These are phyloP conservation scores for Globisporangium heterothallicum DNA, from an alignment of 352 stramenopile species.

Conservation along the genomic window DNA sequence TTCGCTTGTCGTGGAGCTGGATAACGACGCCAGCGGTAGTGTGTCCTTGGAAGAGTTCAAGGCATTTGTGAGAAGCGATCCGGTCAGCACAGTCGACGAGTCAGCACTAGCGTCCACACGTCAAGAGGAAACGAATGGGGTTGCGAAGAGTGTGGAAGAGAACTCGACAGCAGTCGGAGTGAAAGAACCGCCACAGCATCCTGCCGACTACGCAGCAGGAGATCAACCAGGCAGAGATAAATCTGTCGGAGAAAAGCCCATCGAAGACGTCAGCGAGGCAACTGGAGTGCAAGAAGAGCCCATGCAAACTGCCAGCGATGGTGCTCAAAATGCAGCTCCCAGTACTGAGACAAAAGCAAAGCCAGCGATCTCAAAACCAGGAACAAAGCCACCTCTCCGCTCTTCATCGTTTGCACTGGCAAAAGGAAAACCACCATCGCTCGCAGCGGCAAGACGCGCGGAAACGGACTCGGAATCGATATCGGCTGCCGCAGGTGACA, in stretches of 20 bases:
- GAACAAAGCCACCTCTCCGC: constrained; percentile 7
- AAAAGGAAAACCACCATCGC: constrained; percentile 6
- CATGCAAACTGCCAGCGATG: not conserved
- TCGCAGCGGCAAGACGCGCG: constrained; percentile 15
- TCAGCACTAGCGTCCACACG: not conserved
- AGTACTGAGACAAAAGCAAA: not conserved
- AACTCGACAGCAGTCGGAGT: not conserved
- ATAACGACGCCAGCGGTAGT: constrained; percentile 42
- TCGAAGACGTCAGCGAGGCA: not conserved
- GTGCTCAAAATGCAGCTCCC: not conserved
- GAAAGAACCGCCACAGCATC: not conserved
- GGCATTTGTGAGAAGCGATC: constrained; percentile 24
- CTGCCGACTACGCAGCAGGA: not conserved
- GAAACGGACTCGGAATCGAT: constrained; percentile 14
- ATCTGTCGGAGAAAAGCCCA: not conserved
- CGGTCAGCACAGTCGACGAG: not conserved
- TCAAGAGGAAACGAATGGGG: not conserved
- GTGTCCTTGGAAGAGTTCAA: constrained; percentile 60
- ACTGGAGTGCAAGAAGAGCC: not conserved
- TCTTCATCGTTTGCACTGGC: constrained; percentile 20
- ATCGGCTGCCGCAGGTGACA: constrained; percentile 6
- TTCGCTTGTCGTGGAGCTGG: constrained; percentile 32
- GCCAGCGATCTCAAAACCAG: not conserved
- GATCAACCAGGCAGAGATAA: not conserved
- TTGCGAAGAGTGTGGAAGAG: not conserved